Conservation (phyloP, 495 filamentous ascomycete genomes). For the Aspergillus taichungensis region DNA sequence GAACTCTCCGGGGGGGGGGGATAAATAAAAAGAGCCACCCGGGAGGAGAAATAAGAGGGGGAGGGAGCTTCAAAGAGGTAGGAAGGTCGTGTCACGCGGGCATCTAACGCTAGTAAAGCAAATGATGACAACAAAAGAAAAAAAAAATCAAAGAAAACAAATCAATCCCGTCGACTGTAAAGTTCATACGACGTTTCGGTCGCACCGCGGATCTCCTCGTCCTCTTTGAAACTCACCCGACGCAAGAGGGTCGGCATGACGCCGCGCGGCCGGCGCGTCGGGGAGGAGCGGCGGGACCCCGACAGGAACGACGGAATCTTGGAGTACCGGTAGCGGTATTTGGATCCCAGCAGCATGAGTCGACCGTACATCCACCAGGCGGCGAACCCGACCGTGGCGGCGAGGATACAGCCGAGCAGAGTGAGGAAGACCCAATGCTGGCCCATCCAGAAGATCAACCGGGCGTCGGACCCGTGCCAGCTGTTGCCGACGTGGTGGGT, state of each 20-base stretch:
- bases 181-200: slow-evolving; percentile 38
- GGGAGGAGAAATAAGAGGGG: slow-evolving; percentile 5
- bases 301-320: slow-evolving; percentile 24
- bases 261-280: slow-evolving; percentile 25
- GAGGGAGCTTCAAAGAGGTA: slow-evolving; percentile 7
- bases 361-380: slow-evolving; percentile 50
- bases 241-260: slow-evolving; percentile 32
- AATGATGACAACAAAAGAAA: slow-evolving; percentile 13
- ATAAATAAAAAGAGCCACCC: background rate
- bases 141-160: slow-evolving; percentile 10
- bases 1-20: background rate
- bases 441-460: slow-evolving; percentile 73
- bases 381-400: slow-evolving; percentile 45
- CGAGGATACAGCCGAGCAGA: slow-evolving; percentile 50
- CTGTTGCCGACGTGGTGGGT: slow-evolving; percentile 63
- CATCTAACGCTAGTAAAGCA: slow-evolving; percentile 15
- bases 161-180: slow-evolving; percentile 31
- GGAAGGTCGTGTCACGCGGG: slow-evolving; percentile 12
- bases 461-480: slow-evolving; percentile 69
- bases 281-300: slow-evolving; percentile 24
- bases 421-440: slow-evolving; percentile 69
- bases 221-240: slow-evolving; percentile 38
- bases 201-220: slow-evolving; percentile 29
- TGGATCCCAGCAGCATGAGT: slow-evolving; percentile 35
- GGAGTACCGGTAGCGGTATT: slow-evolving; percentile 37